Conservation (phyloP, 345 rosid genomes). For the Iberis pinnata region DNA sequence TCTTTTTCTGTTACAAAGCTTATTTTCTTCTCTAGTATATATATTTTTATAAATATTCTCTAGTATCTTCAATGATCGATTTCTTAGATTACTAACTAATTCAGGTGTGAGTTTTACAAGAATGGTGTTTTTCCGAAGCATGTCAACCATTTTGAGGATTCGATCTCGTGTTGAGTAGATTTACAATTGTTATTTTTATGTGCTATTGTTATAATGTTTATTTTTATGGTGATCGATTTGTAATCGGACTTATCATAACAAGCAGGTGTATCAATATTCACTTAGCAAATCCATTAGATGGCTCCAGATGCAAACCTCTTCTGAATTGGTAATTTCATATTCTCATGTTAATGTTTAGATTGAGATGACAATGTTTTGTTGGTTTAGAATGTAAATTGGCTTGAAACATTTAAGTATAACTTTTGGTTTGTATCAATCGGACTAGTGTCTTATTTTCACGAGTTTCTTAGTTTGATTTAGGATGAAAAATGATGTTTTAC, state of each 20-base stretch:
- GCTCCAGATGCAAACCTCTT: slow-evolving; percentile 67
- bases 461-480: too few species aligned
- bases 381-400: too few species aligned
- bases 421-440: too few species aligned
- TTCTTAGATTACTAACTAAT: neutral
- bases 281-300: slow-evolving; percentile 61
- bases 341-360: neutral
- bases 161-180: slow-evolving; percentile 49
- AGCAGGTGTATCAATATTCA: slow-evolving; percentile 50
- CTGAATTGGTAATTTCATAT: slow-evolving; percentile 47
- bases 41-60: neutral
- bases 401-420: too few species aligned
- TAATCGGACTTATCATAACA: too few species aligned
- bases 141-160: slow-evolving; percentile 50
- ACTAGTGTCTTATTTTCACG: too few species aligned
- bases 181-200: neutral
- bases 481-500: too few species aligned
- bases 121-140: slow-evolving; percentile 55
- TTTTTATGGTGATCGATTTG: neutral
- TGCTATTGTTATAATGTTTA: neutral
- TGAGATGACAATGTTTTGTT: neutral
- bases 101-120: slow-evolving; percentile 20
- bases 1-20: too few species aligned
- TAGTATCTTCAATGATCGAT: neutral
- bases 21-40: too few species aligned